These are phyloP conservation scores for Termitomyces sp. DNA, from an alignment of 768 basidiomycete species.

Conservation along the genomic window DNA sequence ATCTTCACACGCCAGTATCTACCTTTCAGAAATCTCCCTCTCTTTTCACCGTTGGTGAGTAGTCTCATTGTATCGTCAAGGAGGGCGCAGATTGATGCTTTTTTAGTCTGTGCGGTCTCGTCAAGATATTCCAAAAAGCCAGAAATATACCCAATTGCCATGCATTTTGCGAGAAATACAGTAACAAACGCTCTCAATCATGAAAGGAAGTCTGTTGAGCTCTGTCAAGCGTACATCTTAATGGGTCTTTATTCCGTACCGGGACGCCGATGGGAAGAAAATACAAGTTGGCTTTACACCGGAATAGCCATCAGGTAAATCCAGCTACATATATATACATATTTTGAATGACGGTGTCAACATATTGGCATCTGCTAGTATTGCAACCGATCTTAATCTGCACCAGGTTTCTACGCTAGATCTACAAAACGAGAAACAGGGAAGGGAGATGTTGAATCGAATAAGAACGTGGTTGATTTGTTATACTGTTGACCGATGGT, in stretches of 20 bases:
- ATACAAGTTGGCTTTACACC: neutral
- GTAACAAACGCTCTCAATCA: neutral
- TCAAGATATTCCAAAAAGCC: neutral
- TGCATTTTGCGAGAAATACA: neutral
- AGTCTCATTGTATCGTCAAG: neutral
- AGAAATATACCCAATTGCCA: neutral
- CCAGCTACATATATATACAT: too few relatives aligned
- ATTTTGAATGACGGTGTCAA: too few relatives aligned
- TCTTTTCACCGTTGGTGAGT: neutral
- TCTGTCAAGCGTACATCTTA: neutral
- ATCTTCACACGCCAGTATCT: neutral
- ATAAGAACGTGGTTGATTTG: too few relatives aligned
- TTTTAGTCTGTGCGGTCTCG: neutral
- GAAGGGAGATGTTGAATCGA: too few relatives aligned
- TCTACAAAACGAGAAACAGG: too few relatives aligned
- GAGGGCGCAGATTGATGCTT: neutral
- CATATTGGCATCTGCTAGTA: too few relatives aligned
- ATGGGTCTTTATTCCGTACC: neutral
- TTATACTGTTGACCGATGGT: too few relatives aligned
- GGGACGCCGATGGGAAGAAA: neutral
- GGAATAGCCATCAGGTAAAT: neutral
- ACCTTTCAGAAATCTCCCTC: neutral
- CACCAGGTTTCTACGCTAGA: too few relatives aligned
- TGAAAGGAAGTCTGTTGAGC: neutral
- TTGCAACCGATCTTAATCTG: too few relatives aligned